phyloP scores from a whole-genome alignment of 2,329 filamentous ascomycete genomes.

The Aspergillus uvarum region DNA sequence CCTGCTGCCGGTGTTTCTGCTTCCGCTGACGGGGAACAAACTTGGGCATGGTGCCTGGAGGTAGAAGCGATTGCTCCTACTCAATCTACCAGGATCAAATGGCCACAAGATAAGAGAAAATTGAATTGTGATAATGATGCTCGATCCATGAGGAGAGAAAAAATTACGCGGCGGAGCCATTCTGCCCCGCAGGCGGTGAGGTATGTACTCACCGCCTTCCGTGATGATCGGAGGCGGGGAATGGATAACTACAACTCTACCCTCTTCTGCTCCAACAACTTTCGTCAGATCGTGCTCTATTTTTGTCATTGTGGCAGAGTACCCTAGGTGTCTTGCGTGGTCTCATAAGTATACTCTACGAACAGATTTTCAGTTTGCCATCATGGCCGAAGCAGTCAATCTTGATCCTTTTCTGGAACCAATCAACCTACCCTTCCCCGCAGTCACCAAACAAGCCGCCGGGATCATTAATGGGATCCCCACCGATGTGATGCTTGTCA shows the following conservation, averaged over 20 bases:
- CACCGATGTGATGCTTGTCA: slow-evolving; percentile 71
- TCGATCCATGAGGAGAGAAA: slow-evolving; percentile 15
- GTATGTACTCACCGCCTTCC: slow-evolving; percentile 21
- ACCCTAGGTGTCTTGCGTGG: background rate
- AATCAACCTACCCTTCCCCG: slow-evolving; percentile 63
- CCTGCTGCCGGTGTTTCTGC: slow-evolving; percentile 48
- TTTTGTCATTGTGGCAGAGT: background rate
- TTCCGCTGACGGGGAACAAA: slow-evolving; percentile 60
- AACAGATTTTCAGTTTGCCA: background rate
- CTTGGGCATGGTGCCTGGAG: slow-evolving; percentile 41
- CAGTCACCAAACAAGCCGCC: slow-evolving; percentile 58
- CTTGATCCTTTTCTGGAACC: slow-evolving; percentile 41
- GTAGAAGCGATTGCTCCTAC: slow-evolving; percentile 12
- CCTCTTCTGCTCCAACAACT: background rate
- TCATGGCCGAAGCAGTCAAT: slow-evolving; percentile 29
- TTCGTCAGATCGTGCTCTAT: background rate
- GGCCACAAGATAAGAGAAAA: slow-evolving; percentile 6
- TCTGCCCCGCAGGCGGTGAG: slow-evolving; percentile 25
- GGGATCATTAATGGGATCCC: slow-evolving; percentile 65
- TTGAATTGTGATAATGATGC: slow-evolving; percentile 10
- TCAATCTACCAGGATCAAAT: slow-evolving; percentile 1
- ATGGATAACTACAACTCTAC: background rate
- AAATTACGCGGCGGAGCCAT: slow-evolving; percentile 24
- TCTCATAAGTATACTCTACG: background rate
- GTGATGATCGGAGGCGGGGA: background rate